A percentile compares a stretch with the other conserved stretches of the same genome.
phyloP scores from a whole-genome alignment of 495 filamentous ascomycete species.

The Aspergillus sclerotioniger region DNA sequence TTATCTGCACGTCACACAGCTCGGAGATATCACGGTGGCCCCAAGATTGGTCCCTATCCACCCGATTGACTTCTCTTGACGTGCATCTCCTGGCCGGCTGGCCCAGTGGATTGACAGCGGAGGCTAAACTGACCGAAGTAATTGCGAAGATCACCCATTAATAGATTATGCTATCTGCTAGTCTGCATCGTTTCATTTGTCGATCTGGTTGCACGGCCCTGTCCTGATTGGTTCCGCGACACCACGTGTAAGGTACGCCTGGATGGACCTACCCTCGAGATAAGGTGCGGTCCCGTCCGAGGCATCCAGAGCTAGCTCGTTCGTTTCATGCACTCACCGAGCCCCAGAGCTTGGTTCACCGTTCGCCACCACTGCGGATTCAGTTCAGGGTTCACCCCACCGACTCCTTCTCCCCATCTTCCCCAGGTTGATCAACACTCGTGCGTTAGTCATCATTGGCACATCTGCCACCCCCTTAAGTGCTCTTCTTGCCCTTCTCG shows the following conservation, averaged over 20 bases:
- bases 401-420: background rate
- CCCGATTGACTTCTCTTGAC: background rate
- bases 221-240: slow-evolving; percentile 1
- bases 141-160: background rate
- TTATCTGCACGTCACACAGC: background rate
- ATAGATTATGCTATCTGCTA: slow-evolving; percentile 4
- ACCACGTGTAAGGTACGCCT: slow-evolving; percentile 4
- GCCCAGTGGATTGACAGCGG: slow-evolving; percentile 3
- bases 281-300: background rate
- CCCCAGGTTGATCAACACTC: background rate
- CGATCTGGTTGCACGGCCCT: background rate
- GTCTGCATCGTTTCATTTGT: background rate
- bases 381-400: background rate
- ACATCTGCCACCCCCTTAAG: slow-evolving; percentile 18
- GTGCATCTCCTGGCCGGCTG: background rate
- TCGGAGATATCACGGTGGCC: background rate
- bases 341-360: background rate
- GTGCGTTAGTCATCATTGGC: background rate
- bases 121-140: background rate
- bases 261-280: background rate
- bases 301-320: background rate
- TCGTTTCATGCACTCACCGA: background rate
- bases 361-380: background rate
- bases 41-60: background rate
- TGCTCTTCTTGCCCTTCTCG: slow-evolving; percentile 56